These are phyloP conservation scores for Cerrena zonata DNA, from an alignment of 1,284 basidiomycete species.

Conservation along the genomic window DNA sequence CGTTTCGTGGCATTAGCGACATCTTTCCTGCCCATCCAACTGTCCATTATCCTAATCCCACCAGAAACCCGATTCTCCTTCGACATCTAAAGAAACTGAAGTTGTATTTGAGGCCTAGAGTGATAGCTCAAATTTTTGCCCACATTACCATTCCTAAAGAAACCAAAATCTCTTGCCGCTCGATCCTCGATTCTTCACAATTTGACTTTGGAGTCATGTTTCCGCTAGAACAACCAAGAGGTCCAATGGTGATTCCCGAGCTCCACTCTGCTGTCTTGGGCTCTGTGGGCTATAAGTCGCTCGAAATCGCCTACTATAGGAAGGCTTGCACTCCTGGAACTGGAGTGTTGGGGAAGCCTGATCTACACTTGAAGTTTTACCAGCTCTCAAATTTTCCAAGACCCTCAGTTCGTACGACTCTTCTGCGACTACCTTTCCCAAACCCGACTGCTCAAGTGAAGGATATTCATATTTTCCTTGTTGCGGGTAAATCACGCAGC, in stretches of 20 bases:
- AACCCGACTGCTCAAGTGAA: too few species aligned
- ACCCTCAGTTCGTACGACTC: too few species aligned
- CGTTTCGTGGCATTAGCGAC: not conserved
- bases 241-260: not conserved
- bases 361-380: too few species aligned
- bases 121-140: not conserved
- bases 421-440: too few species aligned
- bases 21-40: not conserved
- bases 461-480: too few species aligned
- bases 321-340: too few species aligned
- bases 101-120: not conserved
- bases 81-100: not conserved
- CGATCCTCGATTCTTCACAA: not conserved
- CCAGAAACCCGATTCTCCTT: not conserved
- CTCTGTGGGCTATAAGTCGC: too few species aligned
- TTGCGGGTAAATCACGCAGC: too few species aligned
- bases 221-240: not conserved
- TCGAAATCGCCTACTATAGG: too few species aligned
- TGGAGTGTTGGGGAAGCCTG: too few species aligned
- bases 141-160: not conserved
- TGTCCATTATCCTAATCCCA: not conserved
- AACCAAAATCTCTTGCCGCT: not conserved
- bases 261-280: not conserved
- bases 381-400: too few species aligned
- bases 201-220: not conserved